Evolutionary conservation across 169 alveolate genomes (phyloP), one percentile per base, ranked within the genome.

Genomic region (Eimeria maxima): DNA sequence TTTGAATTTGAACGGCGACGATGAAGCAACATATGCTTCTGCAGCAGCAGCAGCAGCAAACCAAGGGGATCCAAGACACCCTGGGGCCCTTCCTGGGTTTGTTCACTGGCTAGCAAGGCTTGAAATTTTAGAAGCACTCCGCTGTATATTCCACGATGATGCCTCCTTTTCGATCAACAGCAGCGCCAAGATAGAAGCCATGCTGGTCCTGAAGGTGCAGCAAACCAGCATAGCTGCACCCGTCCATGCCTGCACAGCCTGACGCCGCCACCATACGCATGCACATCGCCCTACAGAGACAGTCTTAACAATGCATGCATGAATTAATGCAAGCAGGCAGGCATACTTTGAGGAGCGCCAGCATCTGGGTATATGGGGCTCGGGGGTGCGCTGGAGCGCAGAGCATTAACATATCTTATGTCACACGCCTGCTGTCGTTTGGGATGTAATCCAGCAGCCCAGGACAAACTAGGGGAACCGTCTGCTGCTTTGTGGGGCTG

Each of bases 21-120:
- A 76, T 7, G 87, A 76, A 6, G 24, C 60, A 76, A 44, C 87
- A 18, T 76, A 42, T 76, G 63, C 60, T 42, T 42, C 87, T 4
- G 87, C 63, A 16, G 87, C 55, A n/a, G 87, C 42, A 45, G 87
- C 38, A 42, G 60, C 33, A 38, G 87, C 38, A 45, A 24, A n/a
- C 63, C 63, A 16, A 0, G 87, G 87, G 29, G 55, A 27, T 14
- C 80, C 13, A 5, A 38, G 80, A 38, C 42, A 27, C 80, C 80
- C 80, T 4, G 80, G 80, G 80, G 87, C 63, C 87, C 42, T 33
- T 24, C 60, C 60, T 4, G 60, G 87, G 27, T 76, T 76, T 42
- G 63, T 42, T 8, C 87, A 76, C 33, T 76, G 87, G 87, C 87
- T 76, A 22, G 87, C 87, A 8, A 33, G 87, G 63, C 87, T 76